Evolutionary conservation across 2,329 filamentous ascomycete species (phyloP), one percentile per base, ranked within the genome.

Genomic region (Sporothrix inflata): DNA sequence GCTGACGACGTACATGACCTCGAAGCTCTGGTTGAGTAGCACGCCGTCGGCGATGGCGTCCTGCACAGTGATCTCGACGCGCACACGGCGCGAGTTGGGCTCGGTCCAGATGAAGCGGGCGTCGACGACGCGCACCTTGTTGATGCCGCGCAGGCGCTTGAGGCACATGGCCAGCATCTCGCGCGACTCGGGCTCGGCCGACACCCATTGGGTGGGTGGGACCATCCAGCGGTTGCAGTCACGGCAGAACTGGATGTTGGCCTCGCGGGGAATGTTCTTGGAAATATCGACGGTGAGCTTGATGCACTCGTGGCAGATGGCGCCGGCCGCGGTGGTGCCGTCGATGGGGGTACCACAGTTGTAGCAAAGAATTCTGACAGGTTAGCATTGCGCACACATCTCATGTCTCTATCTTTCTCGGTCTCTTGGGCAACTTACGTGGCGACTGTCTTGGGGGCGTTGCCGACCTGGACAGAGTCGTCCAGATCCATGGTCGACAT

Each of bases 81-180:
- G 97, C 75, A 98, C 88, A 80, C 96, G 87, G 79, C 94, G 88
- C 77, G 94, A 98, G 84, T 99, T 96, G 12, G 96, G 95, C 82
- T 99, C 96, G 0, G 96, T 99, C 96, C 96, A 99, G 79, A 98
- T 92, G 80, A 98, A 99, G 78, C 90, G 92, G 63, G 96, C 96
- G 80, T 99, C 96, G 78, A 98, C 94, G 78, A 99, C 96, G 74
- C 96, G 89, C 76, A 97, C 93, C 84, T 96, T 97, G 80, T 91
- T 90, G 75, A 99, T 84, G 40, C 94, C 94, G 75, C 92, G 87
- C 75, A 99, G 83, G 82, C 96, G 97, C 79, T 94, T 91, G 76
- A 99, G 85, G 82, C 96, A 99, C 63, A 99, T 84, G 6, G 96
- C 94, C 70, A 99, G 87, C 72, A 99, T 87, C 84, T 99, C 96